These are phyloP conservation scores for Salvia miltiorrhiza DNA, from an alignment of 257 asterid genomes.

Conservation along the genomic window DNA sequence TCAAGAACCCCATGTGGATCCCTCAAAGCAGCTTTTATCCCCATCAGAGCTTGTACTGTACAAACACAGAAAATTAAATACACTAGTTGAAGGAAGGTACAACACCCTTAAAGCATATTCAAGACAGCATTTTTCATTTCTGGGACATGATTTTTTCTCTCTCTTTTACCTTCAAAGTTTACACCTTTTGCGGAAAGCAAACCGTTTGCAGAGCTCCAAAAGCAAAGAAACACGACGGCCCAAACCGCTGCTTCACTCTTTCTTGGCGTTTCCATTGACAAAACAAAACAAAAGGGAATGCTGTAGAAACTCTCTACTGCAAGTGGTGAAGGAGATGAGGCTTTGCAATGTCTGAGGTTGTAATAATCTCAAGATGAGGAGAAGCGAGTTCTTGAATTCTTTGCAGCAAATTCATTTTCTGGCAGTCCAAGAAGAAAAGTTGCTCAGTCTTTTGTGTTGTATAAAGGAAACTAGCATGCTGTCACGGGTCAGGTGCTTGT, in stretches of 20 bases:
- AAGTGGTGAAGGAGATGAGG: slow-evolving; percentile 29
- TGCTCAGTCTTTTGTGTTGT: slow-evolving; percentile 39
- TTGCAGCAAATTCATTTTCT: slow-evolving; percentile 36
- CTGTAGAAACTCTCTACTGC: slow-evolving; percentile 1
- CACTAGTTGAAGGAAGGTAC: background rate
- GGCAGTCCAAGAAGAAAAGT: slow-evolving; percentile 39
- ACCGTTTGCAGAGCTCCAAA: slow-evolving; percentile 46
- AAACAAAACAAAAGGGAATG: background rate
- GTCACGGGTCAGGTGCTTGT: slow-evolving; percentile 75
- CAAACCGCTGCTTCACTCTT: slow-evolving; percentile 30
- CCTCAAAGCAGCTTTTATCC: slow-evolving; percentile 59
- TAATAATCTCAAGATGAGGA: slow-evolving; percentile 27
- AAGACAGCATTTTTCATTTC: background rate
- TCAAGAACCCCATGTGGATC: slow-evolving; percentile 98
- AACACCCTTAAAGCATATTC: background rate
- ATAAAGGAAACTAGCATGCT: slow-evolving; percentile 73
- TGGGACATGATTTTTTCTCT: too few relatives aligned
- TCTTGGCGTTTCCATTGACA: slow-evolving; percentile 34
- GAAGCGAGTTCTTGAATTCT: slow-evolving; percentile 32
- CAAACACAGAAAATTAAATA: background rate
- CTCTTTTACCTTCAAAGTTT: slow-evolving; percentile 86
- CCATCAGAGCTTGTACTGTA: slow-evolving; percentile 95
- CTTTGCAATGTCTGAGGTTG: slow-evolving; percentile 22
- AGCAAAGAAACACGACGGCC: slow-evolving; percentile 32
- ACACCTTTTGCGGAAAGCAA: slow-evolving; percentile 94